Base-by-base conservation (phyloP, 306 rosid genomes). In the Lathyrus aphaca region DNA sequence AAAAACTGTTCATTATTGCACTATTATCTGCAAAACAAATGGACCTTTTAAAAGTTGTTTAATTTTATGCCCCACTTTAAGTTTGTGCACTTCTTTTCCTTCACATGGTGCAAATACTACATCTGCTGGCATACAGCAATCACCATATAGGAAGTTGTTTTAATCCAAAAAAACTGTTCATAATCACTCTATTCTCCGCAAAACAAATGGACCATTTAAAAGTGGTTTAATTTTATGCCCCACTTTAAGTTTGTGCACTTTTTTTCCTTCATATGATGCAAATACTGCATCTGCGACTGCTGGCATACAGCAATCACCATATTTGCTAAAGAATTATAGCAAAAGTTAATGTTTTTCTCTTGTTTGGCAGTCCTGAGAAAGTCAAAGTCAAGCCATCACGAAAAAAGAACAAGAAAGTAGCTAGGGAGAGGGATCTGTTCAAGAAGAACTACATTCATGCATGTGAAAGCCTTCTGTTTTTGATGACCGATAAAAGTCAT, bases 381-480 rank as follows among this genome's bases (percentile, higher is more conserved):
- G 42, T 79, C 18, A 87, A 89, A 85, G 68, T 10, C 58, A 89
- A 80, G 83, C 88, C 82, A 14, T 78, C 80, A 21, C 85, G 71
- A 25, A 94, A 82, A 77, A 86, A 81, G 90, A 84, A 58, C 45
- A 88, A 83, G 79, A 89, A 79, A 85, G 80, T 21, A 48, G 79
- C 80, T 40, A 77, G 45, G 43, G 96, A 84, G 75, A 89, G 97
- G 84, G 91, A 89, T 75, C 86, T 89, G 11, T 91, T 81, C 86
- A 68, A 72, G 82, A 89, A 82, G 80, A 94, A 91, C 82, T 84
- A 89, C 72, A 59, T 89, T 49, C 96, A 89, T 69, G 96, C 97
- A 72, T 91, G 92, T 18, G 99, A 94, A 87, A 87, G 86, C 75
- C 91, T 91, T 77, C 80, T 94, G 8, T 91, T 90, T 14, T 73